These are phyloP conservation scores for Ganoderma boninense DNA, from an alignment of 1,284 basidiomycete genomes.

Conservation along the genomic window DNA sequence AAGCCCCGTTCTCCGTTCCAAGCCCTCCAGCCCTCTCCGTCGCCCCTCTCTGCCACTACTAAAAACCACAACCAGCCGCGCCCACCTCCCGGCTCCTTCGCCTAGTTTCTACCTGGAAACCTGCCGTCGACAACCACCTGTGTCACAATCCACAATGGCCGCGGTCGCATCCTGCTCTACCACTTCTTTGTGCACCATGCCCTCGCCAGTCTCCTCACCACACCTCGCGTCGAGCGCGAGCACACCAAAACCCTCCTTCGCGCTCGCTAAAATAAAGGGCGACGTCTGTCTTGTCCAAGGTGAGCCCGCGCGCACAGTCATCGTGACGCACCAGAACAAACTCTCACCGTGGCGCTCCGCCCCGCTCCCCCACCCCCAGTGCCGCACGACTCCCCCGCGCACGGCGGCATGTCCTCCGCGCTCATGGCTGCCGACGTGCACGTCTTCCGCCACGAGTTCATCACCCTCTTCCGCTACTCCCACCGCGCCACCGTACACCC, in stretches of 20 bases:
- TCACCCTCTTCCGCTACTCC: constrained; percentile 51
- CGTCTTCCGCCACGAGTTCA: constrained; percentile 51
- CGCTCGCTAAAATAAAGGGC: constrained; percentile 45
- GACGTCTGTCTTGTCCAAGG: constrained; percentile 49
- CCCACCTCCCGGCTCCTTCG: constrained; percentile 4
- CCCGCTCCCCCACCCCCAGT: constrained; percentile 26
- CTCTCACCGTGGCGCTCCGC: constrained; percentile 16
- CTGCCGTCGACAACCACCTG: constrained; percentile 7
- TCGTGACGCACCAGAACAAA: constrained; percentile 7
- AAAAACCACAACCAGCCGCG: background rate
- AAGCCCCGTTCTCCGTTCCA: constrained; percentile 1
- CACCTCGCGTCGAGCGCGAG: constrained; percentile 10
- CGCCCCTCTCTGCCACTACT: constrained; percentile 11
- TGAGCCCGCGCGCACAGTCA: constrained; percentile 28
- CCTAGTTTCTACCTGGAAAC: constrained; percentile 5
- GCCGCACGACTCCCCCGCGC: constrained; percentile 26
- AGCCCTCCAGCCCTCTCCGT: background rate
- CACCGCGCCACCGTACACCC: constrained; percentile 47
- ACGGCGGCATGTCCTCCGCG: constrained; percentile 39
- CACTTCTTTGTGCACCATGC: constrained; percentile 27
- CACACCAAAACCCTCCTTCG: constrained; percentile 37
- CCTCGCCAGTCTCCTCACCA: constrained; percentile 14
- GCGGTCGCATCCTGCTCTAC: constrained; percentile 27
- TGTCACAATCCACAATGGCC: constrained; percentile 26
- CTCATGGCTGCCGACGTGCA: constrained; percentile 44